phyloP scores from a whole-genome alignment of 2,329 filamentous ascomycete genomes.

The Aspergillus transmontanensis region DNA sequence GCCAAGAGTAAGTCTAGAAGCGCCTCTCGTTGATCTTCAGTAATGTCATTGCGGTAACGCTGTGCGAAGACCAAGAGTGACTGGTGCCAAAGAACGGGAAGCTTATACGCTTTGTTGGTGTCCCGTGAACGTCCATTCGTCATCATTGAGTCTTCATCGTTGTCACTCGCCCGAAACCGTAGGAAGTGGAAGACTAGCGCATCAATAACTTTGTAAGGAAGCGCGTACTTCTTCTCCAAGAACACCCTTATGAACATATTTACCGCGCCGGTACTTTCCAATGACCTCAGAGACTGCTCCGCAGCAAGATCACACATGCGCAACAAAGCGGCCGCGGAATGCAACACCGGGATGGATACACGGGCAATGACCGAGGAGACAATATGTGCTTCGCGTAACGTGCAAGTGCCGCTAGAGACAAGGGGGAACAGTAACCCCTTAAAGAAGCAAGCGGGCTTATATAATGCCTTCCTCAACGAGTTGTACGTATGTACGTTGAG shows the following conservation, averaged over 20 bases:
- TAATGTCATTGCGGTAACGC: slow-evolving; percentile 93
- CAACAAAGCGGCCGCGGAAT: slow-evolving; percentile 89
- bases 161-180: slow-evolving; percentile 73
- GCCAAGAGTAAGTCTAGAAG: slow-evolving; percentile 82
- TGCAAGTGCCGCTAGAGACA: slow-evolving; percentile 82
- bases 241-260: slow-evolving; percentile 94
- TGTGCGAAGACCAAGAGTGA: slow-evolving; percentile 89
- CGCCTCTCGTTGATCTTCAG: slow-evolving; percentile 90
- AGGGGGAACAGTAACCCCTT: slow-evolving; percentile 94
- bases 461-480: slow-evolving; percentile 85
- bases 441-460: slow-evolving; percentile 95
- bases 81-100: slow-evolving; percentile 97
- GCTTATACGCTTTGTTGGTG: slow-evolving; percentile 60
- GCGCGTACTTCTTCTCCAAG: slow-evolving; percentile 93
- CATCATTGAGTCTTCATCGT: slow-evolving; percentile 56
- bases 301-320: slow-evolving; percentile 92
- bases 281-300: slow-evolving; percentile 74
- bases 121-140: slow-evolving; percentile 43
- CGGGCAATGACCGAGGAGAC: slow-evolving; percentile 82
- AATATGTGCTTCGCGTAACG: slow-evolving; percentile 87
- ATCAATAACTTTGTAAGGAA: slow-evolving; percentile 93
- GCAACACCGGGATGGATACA: slow-evolving; percentile 84
- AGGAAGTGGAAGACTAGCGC: slow-evolving; percentile 95
- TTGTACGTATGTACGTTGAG: slow-evolving; percentile 96
- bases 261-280: slow-evolving; percentile 86